Percentiles rank a stretch among this genome's conserved stretches.
phyloP scores from a whole-genome alignment of 306 rosid species.

The Casuarina cunninghamiana region DNA sequence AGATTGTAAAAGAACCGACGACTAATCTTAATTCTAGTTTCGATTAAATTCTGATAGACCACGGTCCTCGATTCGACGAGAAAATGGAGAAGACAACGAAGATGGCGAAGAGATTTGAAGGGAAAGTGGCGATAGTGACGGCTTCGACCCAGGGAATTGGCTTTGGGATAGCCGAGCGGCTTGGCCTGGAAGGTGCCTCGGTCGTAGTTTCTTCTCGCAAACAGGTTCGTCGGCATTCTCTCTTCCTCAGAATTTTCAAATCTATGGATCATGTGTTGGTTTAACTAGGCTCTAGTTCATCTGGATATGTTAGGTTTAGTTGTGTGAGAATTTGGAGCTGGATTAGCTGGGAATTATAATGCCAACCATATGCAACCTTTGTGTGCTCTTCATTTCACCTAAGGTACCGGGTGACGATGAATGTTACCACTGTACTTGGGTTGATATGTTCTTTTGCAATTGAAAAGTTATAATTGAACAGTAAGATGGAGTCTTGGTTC shows the following conservation, averaged over 20 bases:
- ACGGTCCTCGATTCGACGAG: not conserved
- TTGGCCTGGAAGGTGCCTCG: conserved; percentile 89
- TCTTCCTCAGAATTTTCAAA: not conserved
- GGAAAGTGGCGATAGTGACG: conserved; percentile 81
- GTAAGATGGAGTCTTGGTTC: no score
- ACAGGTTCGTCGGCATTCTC: conserved; percentile 45
- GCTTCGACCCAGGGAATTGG: conserved; percentile 99
- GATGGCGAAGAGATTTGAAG: conserved; percentile 56
- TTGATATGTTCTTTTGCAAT: no score
- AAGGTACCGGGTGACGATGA: no score
- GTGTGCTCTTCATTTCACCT: no score
- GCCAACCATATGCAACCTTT: no score
- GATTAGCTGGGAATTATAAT: not conserved
- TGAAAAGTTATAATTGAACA: no score
- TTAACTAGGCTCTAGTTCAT: not conserved
- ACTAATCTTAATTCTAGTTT: not conserved
- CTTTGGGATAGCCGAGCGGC: conserved; percentile 76
- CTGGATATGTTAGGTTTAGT: not conserved
- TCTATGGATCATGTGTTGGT: not conserved
- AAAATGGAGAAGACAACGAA: conserved; percentile 45
- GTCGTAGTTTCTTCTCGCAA: conserved; percentile 87
- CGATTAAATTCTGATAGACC: not conserved
- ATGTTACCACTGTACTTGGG: no score
- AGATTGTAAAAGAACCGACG: no score
- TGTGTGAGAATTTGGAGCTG: not conserved